phyloP scores from a whole-genome alignment of 768 basidiomycete species.

The Rhizopogon salebrosus region DNA sequence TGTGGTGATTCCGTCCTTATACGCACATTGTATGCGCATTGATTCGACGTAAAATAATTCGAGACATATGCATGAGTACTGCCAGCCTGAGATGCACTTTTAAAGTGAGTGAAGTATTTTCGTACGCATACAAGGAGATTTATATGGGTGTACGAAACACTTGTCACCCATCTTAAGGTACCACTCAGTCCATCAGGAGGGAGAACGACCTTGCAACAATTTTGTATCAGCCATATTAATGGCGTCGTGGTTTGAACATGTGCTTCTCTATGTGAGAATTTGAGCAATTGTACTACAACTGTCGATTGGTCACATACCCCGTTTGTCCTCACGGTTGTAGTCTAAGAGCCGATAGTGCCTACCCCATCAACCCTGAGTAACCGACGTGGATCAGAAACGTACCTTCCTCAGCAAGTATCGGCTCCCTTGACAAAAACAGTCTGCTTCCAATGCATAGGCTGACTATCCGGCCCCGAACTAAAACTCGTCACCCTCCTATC shows the following conservation, averaged over 20 bases:
- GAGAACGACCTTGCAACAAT: constrained; percentile 12
- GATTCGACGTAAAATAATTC: neutral
- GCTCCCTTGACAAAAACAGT: constrained; percentile 86
- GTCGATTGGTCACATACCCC: neutral
- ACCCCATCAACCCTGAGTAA: neutral
- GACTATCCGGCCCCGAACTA: constrained; percentile 85
- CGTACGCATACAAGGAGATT: neutral
- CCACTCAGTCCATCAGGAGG: too few species aligned
- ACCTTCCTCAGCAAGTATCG: constrained; percentile 76
- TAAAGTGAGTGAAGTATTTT: neutral
- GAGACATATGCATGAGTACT: neutral
- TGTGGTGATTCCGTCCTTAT: neutral
- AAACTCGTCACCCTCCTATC: constrained; percentile 55
- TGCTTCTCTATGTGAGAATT: constrained; percentile 19
- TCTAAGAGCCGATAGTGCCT: constrained; percentile 75
- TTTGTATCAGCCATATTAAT: constrained; percentile 17
- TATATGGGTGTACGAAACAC: too few species aligned
- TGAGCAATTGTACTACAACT: too few species aligned
- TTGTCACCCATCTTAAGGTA: too few species aligned
- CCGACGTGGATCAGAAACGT: constrained; percentile 23
- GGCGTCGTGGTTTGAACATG: constrained; percentile 25
- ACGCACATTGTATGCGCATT: neutral
- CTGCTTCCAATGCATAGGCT: constrained; percentile 96
- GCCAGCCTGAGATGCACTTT: neutral
- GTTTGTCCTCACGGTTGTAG: too few species aligned